These are phyloP conservation scores for Colletotrichum scovillei DNA, from an alignment of 2,329 filamentous ascomycete genomes.

Conservation along the genomic window DNA sequence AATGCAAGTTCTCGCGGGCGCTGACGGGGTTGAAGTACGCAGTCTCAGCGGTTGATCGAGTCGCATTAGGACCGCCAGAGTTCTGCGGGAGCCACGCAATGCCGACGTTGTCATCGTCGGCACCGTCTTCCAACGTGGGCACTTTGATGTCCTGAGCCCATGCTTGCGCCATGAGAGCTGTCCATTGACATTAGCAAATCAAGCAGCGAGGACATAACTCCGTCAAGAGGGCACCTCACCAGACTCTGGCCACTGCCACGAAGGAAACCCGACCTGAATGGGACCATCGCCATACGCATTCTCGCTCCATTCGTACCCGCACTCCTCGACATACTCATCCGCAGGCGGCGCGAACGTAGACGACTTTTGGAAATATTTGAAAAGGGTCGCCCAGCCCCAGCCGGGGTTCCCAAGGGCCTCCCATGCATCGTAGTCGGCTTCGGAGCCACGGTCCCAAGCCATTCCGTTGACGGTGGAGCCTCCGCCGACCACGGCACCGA, in stretches of 20 bases:
- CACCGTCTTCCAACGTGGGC: conserved; percentile 36
- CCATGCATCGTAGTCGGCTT: conserved; percentile 48
- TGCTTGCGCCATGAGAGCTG: conserved; percentile 31
- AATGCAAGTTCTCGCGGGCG: conserved; percentile 36
- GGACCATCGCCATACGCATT: conserved; percentile 35
- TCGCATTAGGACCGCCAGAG: conserved; percentile 36
- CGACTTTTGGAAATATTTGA: conserved; percentile 45
- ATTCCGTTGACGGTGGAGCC: conserved; percentile 46
- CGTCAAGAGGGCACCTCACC: conserved; percentile 8
- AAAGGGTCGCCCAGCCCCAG: conserved; percentile 49
- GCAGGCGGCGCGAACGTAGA: conserved; percentile 37
- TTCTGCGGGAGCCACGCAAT: conserved; percentile 39
- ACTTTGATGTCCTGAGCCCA: conserved; percentile 37
- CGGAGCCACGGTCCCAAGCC: conserved; percentile 43
- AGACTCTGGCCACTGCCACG: conserved; percentile 41
- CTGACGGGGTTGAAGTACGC: conserved; percentile 38
- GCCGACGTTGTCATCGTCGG: conserved; percentile 40
- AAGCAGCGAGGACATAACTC: fast-evolving
- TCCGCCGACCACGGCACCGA: conserved; percentile 44
- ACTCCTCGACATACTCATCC: conserved; percentile 21
- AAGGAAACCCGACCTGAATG: conserved; percentile 39
- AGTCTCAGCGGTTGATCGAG: conserved; percentile 38
- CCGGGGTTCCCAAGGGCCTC: conserved; percentile 48
- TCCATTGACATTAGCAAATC: background rate
- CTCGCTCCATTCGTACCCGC: conserved; percentile 10